Evolutionary conservation across 1,284 basidiomycete species (phyloP), one percentile per base, ranked within the genome.

Genomic region (Microbotryum intermedium): DNA sequence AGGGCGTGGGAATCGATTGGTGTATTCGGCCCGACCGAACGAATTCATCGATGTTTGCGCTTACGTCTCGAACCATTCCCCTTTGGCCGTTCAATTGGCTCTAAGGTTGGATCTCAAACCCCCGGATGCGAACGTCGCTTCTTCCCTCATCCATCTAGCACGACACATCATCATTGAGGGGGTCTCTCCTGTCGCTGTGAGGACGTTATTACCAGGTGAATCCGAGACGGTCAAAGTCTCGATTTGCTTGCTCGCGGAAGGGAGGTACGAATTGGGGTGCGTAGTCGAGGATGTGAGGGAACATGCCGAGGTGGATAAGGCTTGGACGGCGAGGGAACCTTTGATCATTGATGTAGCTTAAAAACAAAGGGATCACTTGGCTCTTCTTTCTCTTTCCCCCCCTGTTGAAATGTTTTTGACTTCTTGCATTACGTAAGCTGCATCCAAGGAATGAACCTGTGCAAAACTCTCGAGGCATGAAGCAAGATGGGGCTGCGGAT

Each of bases 201-300:
- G 50, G 4, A 6, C 28, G 4, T 29, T 69, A 16, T 30, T 26
- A 21, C 59, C 67, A 0, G 69, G 67, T 8, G 47, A 58, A 29
- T 25, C 44, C 18, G 13, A 50, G 39, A 29, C 29, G 42, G 71
- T 84, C n/a, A 79, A 82, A 48, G 77, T 83, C 1, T 80, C 83
- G 2, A 69, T 90, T 5, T 85, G 84, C 63, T 89, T 94, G 74
- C 79, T 93, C 23, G 81, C 87, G 8, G 77, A 78, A 50, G 90
- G 90, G 6, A 72, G 76, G 45, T 92, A 87, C 69, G 83, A 84
- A 53, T 77, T 93, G 57, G 76, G 78, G 20, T 84, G 82, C 1
- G 72, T 72, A 1, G 75, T 76, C 1, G 73, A 75, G 50, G 75
- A 76, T 59, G 39, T 42, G 26, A 23, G 44, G n/a, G 25, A 42